phyloP scores from a whole-genome alignment of 331 rosid species.

The Ulmus americana region DNA sequence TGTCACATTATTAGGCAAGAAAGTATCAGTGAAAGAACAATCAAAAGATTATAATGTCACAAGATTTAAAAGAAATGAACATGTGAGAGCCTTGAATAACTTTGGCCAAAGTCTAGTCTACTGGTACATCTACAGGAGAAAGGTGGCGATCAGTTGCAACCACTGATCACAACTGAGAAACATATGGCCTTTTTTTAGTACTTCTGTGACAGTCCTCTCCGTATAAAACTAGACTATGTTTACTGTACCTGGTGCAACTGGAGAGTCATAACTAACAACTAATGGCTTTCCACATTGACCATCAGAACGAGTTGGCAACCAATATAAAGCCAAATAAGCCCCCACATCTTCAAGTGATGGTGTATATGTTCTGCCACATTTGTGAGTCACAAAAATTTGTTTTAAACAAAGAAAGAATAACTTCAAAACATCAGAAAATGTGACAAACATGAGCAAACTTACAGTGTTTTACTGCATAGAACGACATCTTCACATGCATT shows the following conservation, averaged over 20 bases:
- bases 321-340: conserved; percentile 65
- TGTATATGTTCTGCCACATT: conserved; percentile 53
- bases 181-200: no score
- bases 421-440: conserved; percentile 19
- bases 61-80: conserved; percentile 16
- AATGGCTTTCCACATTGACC: conserved; percentile 65
- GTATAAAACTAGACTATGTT: conserved; percentile 8
- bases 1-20: conserved; percentile 33
- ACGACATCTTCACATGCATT: conserved; percentile 46
- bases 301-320: conserved; percentile 85
- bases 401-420: conserved; percentile 12
- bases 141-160: conserved; percentile 8
- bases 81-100: conserved; percentile 9
- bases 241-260: conserved; percentile 66
- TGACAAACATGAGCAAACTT: conserved; percentile 32
- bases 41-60: conserved; percentile 2
- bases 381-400: conserved; percentile 23
- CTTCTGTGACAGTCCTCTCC: not conserved
- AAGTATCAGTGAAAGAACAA: conserved; percentile 12
- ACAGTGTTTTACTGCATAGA: conserved; percentile 59
- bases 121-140: not conserved
- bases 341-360: conserved; percentile 80
- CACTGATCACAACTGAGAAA: conserved; percentile 6
- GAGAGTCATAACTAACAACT: conserved; percentile 51
- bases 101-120: conserved; percentile 2